A percentile compares a stretch with the other conserved stretches of the same genome.
phyloP scores from a whole-genome alignment of 1,284 basidiomycete species.

The Waitea zeae region DNA sequence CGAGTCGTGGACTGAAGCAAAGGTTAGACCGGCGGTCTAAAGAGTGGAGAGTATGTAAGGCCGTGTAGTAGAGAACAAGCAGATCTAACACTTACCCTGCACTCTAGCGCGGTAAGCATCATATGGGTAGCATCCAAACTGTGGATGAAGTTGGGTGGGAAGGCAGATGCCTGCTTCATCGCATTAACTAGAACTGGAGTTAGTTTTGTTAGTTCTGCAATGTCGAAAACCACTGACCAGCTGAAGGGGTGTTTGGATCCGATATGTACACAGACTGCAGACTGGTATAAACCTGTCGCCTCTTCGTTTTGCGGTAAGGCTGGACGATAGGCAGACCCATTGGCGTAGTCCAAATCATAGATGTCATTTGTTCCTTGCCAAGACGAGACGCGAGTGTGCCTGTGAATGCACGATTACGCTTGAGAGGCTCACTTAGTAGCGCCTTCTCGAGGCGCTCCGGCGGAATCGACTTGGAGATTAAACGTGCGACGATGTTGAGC shows the following conservation, averaged over 20 bases:
- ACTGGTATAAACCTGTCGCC: slow-evolving; percentile 74
- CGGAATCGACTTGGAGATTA: slow-evolving; percentile 84
- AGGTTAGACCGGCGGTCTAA: slow-evolving; percentile 62
- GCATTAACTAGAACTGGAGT: slow-evolving; percentile 55
- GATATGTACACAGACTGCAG: slow-evolving; percentile 89
- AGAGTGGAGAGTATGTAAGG: slow-evolving; percentile 3
- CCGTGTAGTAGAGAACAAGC: slow-evolving; percentile 1
- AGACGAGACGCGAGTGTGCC: slow-evolving; percentile 22
- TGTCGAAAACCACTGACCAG: no score
- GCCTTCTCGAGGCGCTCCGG: slow-evolving; percentile 36
- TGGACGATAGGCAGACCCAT: slow-evolving; percentile 92
- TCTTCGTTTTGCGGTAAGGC: slow-evolving; percentile 78
- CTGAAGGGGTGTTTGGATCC: slow-evolving; percentile 68
- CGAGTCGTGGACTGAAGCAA: slow-evolving; percentile 96
- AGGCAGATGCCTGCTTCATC: slow-evolving; percentile 84
- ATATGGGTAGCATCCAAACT: slow-evolving; percentile 97
- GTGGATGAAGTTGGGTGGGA: slow-evolving; percentile 99
- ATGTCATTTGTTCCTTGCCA: slow-evolving; percentile 85
- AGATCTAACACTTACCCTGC: slow-evolving; percentile 56
- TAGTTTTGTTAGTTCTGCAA: neutral
- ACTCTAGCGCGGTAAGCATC: slow-evolving; percentile 93
- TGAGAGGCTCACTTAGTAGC: no score
- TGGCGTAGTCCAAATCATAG: slow-evolving; percentile 93
- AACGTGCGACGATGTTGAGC: slow-evolving; percentile 69
- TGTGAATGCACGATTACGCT: slow-evolving; percentile 4